Percentiles rank a stretch among this genome's conserved stretches.
These are phyloP conservation scores for Suillus luteus DNA, from an alignment of 768 basidiomycete species.

Conservation along the genomic window DNA sequence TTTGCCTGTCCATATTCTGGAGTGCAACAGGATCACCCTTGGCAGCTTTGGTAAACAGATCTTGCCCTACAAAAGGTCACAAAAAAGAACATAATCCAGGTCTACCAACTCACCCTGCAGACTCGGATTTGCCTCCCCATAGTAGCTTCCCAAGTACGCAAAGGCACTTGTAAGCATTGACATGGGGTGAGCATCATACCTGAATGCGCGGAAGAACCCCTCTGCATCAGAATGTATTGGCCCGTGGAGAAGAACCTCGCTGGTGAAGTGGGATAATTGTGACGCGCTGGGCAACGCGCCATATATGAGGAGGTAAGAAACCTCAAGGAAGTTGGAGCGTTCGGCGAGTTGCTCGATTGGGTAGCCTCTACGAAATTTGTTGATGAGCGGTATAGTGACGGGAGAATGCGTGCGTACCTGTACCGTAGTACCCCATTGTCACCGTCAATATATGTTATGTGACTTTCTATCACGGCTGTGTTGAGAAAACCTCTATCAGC, in stretches of 20 bases:
- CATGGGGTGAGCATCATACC: constrained; percentile 93
- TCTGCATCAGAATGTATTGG: constrained; percentile 68
- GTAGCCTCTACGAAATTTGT: constrained; percentile 61
- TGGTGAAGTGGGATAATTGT: constrained; percentile 66
- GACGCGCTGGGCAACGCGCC: constrained; percentile 68
- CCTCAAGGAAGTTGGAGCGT: constrained; percentile 79
- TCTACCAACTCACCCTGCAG: constrained; percentile 57
- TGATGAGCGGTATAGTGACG: not conserved
- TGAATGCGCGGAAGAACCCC: constrained; percentile 71
- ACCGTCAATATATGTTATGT: constrained; percentile 91
- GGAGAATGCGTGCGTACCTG: constrained; percentile 44
- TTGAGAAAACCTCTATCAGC: constrained; percentile 82
- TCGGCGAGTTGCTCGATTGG: constrained; percentile 90
- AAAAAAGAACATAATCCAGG: not conserved
- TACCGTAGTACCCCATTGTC: constrained; percentile 83
- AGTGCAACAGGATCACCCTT: constrained; percentile 67
- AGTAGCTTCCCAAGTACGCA: constrained; percentile 86
- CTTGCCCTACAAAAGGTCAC: constrained; percentile 55
- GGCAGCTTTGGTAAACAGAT: constrained; percentile 71
- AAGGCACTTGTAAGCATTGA: constrained; percentile 86
- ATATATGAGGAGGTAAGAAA: constrained; percentile 86
- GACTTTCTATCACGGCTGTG: constrained; percentile 76
- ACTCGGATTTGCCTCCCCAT: constrained; percentile 86
- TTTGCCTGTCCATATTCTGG: constrained; percentile 88
- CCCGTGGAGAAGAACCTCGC: constrained; percentile 79